Base-by-base conservation (phyloP, 257 asterid species). In the Ehretia macrophylla region DNA sequence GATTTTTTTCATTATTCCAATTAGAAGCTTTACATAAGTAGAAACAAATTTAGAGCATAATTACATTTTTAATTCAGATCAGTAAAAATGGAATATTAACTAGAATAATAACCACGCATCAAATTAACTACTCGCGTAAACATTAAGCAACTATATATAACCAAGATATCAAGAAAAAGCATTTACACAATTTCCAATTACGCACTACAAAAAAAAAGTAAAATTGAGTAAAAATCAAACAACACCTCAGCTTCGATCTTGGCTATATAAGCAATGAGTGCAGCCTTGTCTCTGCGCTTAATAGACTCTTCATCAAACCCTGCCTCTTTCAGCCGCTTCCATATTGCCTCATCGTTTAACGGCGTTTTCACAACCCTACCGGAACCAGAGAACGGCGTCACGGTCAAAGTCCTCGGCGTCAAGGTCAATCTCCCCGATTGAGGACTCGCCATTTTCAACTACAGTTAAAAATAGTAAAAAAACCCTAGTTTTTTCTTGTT, bases 291-390 rank as follows among this genome's bases (percentile, higher is more conserved):
- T 58, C 95, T 79, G 49, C 94, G 96, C 63, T 86, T 86, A 72
- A 93, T 79, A 32, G 96, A 83, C 45, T 93, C 97, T 69, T 93
- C 97, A 64, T 89, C 97, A 56, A 93, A 85, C 4, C 97, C 99
- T 3, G 94, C 95, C 42, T 93, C 96, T 61, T 79, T 78, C 42
- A 93, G 85, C 58, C 91, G 77, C 68, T 76, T 87, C 97, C 97
- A 89, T 10, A 93, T 74, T 14, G 69, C 79, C 53, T 85, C 97
- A 54, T 89, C 97, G 55, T 72, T 85, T 61, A 86, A 76, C 53
- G 96, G 94, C 52, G 86, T 77, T 59, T 72, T 77, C 68, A 77
- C 68, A 78, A 76, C 90, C 90, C 91, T 75, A 45, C 49, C 66
- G 1, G 86, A 73, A 40, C 63, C 74, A 17, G 80, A 72, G 45